These are phyloP conservation scores for Myrmaecium sp. DNA, from an alignment of 2,329 filamentous ascomycete species.

Conservation along the genomic window DNA sequence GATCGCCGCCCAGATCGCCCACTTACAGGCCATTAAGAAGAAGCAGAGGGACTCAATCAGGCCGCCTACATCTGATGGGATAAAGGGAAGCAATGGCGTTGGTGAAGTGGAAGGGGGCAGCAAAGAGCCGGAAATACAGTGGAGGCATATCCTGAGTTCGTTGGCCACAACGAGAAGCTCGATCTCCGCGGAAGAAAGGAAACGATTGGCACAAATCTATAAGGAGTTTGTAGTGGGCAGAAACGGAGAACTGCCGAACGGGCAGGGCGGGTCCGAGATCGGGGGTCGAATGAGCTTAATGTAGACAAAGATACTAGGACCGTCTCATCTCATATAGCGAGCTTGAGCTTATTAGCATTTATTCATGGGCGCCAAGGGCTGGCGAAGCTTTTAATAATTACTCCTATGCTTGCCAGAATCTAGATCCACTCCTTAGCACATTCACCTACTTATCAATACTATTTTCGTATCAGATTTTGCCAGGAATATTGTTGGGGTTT, in stretches of 20 bases:
- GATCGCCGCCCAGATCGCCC: conserved; percentile 66
- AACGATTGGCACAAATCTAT: conserved; percentile 65
- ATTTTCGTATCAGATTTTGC: too few species aligned
- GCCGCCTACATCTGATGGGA: not conserved
- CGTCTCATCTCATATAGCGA: too few species aligned
- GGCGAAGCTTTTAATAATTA: too few species aligned
- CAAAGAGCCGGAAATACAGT: conserved; percentile 64
- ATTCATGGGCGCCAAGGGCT: too few species aligned
- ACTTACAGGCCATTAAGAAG: conserved; percentile 55
- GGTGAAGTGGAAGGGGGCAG: conserved; percentile 11
- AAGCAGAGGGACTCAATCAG: conserved; percentile 33
- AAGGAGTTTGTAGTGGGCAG: conserved; percentile 81
- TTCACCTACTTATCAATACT: too few species aligned
- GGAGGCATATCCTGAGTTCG: conserved; percentile 67
- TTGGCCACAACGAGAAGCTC: conserved; percentile 63
- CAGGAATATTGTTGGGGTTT: too few species aligned
- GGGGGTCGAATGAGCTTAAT: conserved; percentile 87
- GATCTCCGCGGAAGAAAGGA: conserved; percentile 63
- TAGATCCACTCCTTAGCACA: too few species aligned
- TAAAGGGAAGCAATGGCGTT: conserved; percentile 6
- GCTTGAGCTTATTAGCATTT: too few species aligned
- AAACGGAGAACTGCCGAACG: conserved; percentile 89
- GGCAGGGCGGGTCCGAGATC: conserved; percentile 80
- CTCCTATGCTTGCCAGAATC: too few species aligned
- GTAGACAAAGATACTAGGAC: conserved; percentile 36